Percentiles rank a stretch among this genome's conserved stretches.
Conservation (phyloP, 1,284 basidiomycete species). For the Cystobasidium slooffiae region DNA sequence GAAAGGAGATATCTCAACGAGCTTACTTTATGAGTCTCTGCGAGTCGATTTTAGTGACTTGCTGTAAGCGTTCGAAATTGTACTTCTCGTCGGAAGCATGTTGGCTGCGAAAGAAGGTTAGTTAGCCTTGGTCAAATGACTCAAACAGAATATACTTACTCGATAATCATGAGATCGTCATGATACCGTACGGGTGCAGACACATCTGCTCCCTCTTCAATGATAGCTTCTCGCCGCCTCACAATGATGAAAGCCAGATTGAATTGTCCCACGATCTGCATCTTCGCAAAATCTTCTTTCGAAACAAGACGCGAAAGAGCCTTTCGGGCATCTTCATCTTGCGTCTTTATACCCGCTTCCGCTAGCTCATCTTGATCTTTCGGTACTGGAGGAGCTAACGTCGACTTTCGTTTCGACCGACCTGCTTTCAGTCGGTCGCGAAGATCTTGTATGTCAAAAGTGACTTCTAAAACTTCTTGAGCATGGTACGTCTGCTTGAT, state of each 20-base stretch:
- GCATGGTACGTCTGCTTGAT: background rate
- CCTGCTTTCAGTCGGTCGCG: conserved; percentile 1
- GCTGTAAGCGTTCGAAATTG: conserved; percentile 93
- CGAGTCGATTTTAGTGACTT: conserved; percentile 81
- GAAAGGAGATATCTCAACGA: background rate
- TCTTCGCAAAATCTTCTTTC: conserved; percentile 81
- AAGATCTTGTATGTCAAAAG: background rate
- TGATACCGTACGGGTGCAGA: conserved; percentile 9
- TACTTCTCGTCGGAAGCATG: conserved; percentile 87
- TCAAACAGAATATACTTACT: conserved; percentile 9
- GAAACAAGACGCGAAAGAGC: conserved; percentile 82
- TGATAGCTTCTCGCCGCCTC: conserved; percentile 62
- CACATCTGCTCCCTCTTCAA: conserved; percentile 43
- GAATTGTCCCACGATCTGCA: conserved; percentile 92
- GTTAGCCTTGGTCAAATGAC: conserved; percentile 56
- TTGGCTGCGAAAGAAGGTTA: conserved; percentile 57
- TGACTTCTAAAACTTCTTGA: background rate
- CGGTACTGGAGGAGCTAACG: background rate
- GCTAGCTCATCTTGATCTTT: conserved; percentile 47
- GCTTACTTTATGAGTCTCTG: conserved; percentile 67
- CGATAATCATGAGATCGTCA: conserved; percentile 46
- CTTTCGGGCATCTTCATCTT: conserved; percentile 69
- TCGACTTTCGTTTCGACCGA: background rate
- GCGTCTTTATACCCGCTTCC: conserved; percentile 67
- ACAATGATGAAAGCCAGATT: conserved; percentile 94